Evolutionary conservation across 2,329 filamentous ascomycete species (phyloP).

Genomic region (Colletotrichum cordylinicola): DNA sequence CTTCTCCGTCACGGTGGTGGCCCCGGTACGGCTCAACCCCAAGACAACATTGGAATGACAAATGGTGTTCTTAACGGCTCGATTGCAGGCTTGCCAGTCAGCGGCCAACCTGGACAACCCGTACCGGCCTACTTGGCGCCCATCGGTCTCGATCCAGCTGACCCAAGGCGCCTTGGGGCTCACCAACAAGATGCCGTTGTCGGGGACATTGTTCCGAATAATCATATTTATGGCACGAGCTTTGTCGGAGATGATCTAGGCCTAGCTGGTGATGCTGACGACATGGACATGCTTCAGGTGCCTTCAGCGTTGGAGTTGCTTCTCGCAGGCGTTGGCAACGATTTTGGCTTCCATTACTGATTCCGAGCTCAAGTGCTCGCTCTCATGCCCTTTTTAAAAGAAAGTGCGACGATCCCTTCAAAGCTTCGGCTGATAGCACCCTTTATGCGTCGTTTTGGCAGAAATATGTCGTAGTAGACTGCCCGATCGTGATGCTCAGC

Average conservation of each 20-base stretch:
- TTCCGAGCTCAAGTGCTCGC: not conserved
- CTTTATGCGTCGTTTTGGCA: not conserved
- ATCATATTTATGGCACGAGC: not conserved
- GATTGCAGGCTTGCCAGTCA: not conserved
- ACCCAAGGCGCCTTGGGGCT: not conserved
- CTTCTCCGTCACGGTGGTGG: not conserved
- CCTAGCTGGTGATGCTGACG: constrained; percentile 15
- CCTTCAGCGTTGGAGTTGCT: constrained; percentile 36
- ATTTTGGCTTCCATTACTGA: constrained; percentile 6
- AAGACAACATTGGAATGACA: not conserved
- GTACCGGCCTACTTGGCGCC: not conserved
- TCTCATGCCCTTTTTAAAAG: not conserved
- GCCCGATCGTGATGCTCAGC: not conserved
- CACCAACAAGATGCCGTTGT: not conserved
- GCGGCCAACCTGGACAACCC: not conserved
- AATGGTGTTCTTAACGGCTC: not conserved
- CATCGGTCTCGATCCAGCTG: not conserved
- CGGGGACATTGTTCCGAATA: not conserved
- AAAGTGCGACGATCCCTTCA: not conserved
- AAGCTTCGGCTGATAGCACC: not conserved
- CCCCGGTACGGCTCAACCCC: not conserved
- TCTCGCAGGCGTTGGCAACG: constrained; percentile 30
- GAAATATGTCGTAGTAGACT: not conserved
- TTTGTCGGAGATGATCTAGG: constrained; percentile 9
- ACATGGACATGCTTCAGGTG: constrained; percentile 28